These are phyloP conservation scores for Paramarasmius palmivorus DNA, from an alignment of 1,284 basidiomycete genomes.

Conservation along the genomic window DNA sequence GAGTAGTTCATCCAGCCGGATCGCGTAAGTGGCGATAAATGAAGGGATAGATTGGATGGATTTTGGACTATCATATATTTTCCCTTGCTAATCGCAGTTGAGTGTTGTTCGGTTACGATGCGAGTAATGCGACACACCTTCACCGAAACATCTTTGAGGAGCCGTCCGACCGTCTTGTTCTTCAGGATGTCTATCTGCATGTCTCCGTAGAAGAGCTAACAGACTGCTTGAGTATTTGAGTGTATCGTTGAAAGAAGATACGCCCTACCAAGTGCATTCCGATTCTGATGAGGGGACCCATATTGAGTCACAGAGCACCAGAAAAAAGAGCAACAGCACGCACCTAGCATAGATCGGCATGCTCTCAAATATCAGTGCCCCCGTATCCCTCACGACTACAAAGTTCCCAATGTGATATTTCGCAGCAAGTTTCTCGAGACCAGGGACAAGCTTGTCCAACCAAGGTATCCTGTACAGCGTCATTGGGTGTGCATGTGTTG, in stretches of 20 bases:
- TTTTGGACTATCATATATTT: constrained; percentile 52
- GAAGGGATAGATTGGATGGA: constrained; percentile 65
- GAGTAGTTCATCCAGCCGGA: constrained; percentile 64
- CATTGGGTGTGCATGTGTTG: constrained; percentile 43
- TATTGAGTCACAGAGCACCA: not conserved
- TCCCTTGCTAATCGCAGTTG: constrained; percentile 44
- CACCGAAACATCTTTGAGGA: constrained; percentile 68
- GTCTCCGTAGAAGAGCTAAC: constrained; percentile 60
- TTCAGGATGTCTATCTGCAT: constrained; percentile 56
- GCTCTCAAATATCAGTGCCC: constrained; percentile 70
- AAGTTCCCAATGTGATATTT: constrained; percentile 67
- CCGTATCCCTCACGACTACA: constrained; percentile 59
- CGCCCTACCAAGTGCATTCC: constrained; percentile 66
- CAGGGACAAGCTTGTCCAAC: constrained; percentile 51
- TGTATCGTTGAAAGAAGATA: not conserved
- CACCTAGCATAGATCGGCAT: constrained; percentile 77
- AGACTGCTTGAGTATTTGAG: not conserved
- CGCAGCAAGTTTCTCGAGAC: constrained; percentile 51
- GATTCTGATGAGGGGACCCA: constrained; percentile 33
- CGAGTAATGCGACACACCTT: constrained; percentile 38
- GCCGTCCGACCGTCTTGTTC: constrained; percentile 51
- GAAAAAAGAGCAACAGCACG: constrained; percentile 8
- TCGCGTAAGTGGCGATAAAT: constrained; percentile 75
- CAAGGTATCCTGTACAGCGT: constrained; percentile 32
- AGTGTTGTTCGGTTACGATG: not conserved